Percentiles rank a stretch among this genome's conserved stretches.
phyloP scores from a whole-genome alignment of 495 filamentous ascomycete genomes.

The Copromyces sp. region DNA sequence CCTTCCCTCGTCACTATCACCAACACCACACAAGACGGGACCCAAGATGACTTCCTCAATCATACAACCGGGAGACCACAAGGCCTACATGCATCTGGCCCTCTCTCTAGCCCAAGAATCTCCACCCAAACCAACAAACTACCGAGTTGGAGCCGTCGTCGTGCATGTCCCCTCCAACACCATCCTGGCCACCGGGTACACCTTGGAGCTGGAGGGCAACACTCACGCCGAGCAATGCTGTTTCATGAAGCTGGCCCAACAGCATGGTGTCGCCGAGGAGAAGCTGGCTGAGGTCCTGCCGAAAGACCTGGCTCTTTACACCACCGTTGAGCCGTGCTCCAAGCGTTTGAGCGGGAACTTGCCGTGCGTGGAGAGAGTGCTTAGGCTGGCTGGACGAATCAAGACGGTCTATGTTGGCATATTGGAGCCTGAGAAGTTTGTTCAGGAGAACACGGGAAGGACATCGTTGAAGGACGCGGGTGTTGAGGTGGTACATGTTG shows the following conservation, averaged over 20 bases:
- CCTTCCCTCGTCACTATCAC: background rate
- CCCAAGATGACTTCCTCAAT: constrained; percentile 14
- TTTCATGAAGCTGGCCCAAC: constrained; percentile 60
- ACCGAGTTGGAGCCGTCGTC: constrained; percentile 80
- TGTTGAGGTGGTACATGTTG: constrained; percentile 59
- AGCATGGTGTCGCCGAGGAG: constrained; percentile 42
- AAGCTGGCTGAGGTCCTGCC: constrained; percentile 47
- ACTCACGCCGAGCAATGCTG: constrained; percentile 94
- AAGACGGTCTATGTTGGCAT: constrained; percentile 79
- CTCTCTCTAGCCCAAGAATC: constrained; percentile 66
- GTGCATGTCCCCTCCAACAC: constrained; percentile 47
- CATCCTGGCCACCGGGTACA: constrained; percentile 79
- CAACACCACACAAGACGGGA: background rate
- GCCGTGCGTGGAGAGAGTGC: constrained; percentile 74
- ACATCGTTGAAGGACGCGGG: constrained; percentile 59
- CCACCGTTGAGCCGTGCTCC: constrained; percentile 89
- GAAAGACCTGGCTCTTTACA: constrained; percentile 58
- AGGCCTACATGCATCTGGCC: constrained; percentile 58
- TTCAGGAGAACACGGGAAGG: constrained; percentile 67
- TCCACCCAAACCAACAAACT: constrained; percentile 80
- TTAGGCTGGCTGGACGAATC: constrained; percentile 51
- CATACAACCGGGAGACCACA: constrained; percentile 38
- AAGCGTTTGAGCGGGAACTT: constrained; percentile 70
- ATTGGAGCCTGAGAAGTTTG: constrained; percentile 80
- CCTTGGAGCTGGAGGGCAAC: constrained; percentile 82